phyloP scores from a whole-genome alignment of 768 basidiomycete species.

The Rhizopogon vinicolor region DNA sequence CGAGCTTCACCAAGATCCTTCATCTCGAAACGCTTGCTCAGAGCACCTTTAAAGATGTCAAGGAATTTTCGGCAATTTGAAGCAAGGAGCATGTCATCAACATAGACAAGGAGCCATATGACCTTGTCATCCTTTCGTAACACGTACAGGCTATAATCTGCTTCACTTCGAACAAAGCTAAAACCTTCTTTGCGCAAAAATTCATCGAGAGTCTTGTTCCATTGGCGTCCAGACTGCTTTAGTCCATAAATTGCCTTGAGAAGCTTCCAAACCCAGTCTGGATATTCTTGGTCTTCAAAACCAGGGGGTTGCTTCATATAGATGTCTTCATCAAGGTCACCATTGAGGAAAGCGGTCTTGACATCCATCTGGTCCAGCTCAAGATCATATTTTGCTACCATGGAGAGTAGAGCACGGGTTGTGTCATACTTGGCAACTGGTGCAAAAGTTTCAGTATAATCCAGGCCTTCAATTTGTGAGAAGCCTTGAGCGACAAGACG shows the following conservation, averaged over 20 bases:
- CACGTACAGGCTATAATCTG: conserved; percentile 22
- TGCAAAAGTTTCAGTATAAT: conserved; percentile 18
- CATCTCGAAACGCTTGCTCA: not conserved
- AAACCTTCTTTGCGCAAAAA: conserved; percentile 14
- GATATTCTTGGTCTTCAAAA: conserved; percentile 8
- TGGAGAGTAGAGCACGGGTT: conserved; percentile 15
- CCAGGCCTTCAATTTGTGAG: conserved; percentile 1
- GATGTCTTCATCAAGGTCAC: conserved; percentile 19
- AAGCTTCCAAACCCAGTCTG: conserved; percentile 11
- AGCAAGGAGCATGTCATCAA: conserved; percentile 17
- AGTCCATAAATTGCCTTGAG: conserved; percentile 25
- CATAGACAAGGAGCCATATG: conserved; percentile 21
- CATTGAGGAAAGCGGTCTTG: conserved; percentile 10
- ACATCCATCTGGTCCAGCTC: conserved; percentile 21
- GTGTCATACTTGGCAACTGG: conserved; percentile 17
- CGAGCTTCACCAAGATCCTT: not conserved
- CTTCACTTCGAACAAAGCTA: not conserved
- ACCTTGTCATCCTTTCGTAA: conserved; percentile 8
- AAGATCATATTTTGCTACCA: conserved; percentile 14
- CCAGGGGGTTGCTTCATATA: conserved; percentile 21
- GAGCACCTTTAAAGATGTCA: not conserved
- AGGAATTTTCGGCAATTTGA: not conserved
- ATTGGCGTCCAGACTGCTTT: conserved; percentile 22
- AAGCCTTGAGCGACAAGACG: conserved; percentile 1
- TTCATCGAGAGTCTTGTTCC: conserved; percentile 15